These are phyloP conservation scores for Podospora appendiculata DNA, from an alignment of 495 filamentous ascomycete species.

Conservation along the genomic window DNA sequence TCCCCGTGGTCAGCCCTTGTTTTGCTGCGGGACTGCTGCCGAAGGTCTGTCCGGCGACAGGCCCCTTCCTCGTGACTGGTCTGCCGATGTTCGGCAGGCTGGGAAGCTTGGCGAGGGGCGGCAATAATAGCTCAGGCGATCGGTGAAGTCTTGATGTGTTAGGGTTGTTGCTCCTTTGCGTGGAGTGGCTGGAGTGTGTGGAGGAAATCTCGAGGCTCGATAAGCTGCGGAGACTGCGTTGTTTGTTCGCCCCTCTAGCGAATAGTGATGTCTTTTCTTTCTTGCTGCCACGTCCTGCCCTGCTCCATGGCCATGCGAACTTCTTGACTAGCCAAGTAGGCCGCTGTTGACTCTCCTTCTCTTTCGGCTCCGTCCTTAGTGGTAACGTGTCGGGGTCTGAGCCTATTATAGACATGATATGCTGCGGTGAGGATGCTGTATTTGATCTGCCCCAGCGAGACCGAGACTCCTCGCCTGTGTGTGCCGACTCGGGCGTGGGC, in stretches of 20 bases:
- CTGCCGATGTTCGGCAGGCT: neutral
- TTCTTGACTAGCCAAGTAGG: constrained; percentile 3
- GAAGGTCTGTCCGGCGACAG: neutral
- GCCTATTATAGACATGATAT: neutral
- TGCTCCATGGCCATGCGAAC: constrained; percentile 20
- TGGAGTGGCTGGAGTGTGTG: too few species aligned
- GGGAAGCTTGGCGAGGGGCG: neutral
- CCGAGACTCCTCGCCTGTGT: constrained; percentile 4
- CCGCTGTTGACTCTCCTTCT: constrained; percentile 4
- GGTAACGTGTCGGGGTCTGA: constrained; percentile 1
- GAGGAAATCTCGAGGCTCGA: constrained; percentile 1
- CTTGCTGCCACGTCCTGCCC: neutral
- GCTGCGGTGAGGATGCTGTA: neutral
- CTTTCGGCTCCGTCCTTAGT: constrained; percentile 4
- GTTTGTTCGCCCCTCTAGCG: constrained; percentile 1
- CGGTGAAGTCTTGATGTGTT: too few species aligned
- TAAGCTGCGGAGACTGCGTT: constrained; percentile 3
- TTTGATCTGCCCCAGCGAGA: neutral
- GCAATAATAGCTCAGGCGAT: too few species aligned
- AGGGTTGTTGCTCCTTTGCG: neutral
- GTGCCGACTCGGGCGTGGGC: constrained; percentile 23
- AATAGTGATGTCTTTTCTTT: constrained; percentile 1
- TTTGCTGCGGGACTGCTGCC: neutral
- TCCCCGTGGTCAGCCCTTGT: too few species aligned
- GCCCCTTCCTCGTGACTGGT: constrained; percentile 9